Evolutionary conservation across 2,329 filamentous ascomycete genomes (phyloP).

Genomic region (Fusarium palustre): DNA sequence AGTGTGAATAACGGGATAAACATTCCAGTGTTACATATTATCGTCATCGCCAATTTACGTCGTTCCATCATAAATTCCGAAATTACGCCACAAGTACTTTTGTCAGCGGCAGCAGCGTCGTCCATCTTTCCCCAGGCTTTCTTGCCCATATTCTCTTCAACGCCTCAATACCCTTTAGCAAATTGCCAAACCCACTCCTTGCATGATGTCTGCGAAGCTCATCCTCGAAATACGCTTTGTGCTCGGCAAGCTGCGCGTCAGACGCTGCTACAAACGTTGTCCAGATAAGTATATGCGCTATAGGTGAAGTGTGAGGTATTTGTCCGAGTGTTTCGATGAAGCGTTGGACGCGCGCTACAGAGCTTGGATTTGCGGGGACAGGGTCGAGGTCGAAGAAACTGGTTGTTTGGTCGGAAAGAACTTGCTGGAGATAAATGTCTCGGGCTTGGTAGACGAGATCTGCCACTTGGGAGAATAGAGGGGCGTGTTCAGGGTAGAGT

Average conservation of each 20-base stretch:
- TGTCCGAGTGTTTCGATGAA: constrained; percentile 43
- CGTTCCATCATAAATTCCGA: neutral
- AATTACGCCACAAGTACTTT: constrained; percentile 47
- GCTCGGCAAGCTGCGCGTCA: constrained; percentile 42
- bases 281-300: constrained; percentile 46
- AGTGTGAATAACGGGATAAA: neutral
- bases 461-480: constrained; percentile 78
- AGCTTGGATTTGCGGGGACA: neutral
- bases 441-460: constrained; percentile 89
- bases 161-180: constrained; percentile 40
- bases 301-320: constrained; percentile 35
- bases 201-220: constrained; percentile 32
- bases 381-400: constrained; percentile 22
- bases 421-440: constrained; percentile 86
- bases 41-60: neutral
- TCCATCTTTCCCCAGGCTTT: constrained; percentile 43
- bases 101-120: constrained; percentile 40
- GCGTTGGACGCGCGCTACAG: constrained; percentile 38
- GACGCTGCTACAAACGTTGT: constrained; percentile 46
- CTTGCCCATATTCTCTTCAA: constrained; percentile 44
- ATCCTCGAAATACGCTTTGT: constrained; percentile 42
- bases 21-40: neutral
- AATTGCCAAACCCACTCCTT: constrained; percentile 43
- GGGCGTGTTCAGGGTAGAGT: constrained; percentile 78
- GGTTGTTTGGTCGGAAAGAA: constrained; percentile 32